A percentile compares a stretch with the other conserved stretches of the same genome.
Conservation (phyloP, 225 moss, liverwort and hornwort genomes). For the Anthoceros angustus region DNA sequence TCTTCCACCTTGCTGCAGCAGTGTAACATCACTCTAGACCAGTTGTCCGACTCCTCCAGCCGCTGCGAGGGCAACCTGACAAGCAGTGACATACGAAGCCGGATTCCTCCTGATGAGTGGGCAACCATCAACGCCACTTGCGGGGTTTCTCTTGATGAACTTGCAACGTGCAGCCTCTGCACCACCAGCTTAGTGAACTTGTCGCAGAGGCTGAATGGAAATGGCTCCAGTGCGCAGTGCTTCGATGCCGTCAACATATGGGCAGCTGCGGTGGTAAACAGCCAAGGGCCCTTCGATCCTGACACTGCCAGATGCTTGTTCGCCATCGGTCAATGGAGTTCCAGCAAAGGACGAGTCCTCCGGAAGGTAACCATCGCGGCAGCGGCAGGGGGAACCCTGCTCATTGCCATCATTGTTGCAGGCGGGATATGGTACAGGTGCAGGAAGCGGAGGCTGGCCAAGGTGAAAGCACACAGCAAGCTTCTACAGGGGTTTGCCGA, state of each 20-base stretch:
- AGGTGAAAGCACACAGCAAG: slow-evolving; percentile 9
- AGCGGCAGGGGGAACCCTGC: slow-evolving; percentile 21
- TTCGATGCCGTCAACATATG: background rate
- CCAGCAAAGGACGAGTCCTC: background rate
- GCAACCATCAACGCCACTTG: background rate
- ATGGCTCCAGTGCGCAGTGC: background rate
- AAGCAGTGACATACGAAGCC: background rate
- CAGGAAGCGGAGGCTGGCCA: slow-evolving; percentile 1
- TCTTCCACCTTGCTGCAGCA: background rate
- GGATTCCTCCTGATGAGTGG: background rate
- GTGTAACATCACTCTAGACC: background rate
- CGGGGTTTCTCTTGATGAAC: background rate
- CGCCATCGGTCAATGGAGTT: background rate
- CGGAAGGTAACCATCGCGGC: slow-evolving; percentile 11
- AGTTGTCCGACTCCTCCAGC: background rate
- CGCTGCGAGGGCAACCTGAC: background rate
- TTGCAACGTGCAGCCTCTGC: background rate
- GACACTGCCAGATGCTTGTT: background rate
- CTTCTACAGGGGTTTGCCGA: slow-evolving; percentile 9
- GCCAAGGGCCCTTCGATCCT: background rate
- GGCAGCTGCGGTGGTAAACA: background rate
- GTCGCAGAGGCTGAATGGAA: background rate
- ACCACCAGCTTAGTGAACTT: background rate
- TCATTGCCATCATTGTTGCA: slow-evolving; percentile 13
- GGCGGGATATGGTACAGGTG: slow-evolving; percentile 2